Percentiles rank a stretch among this genome's conserved stretches.
phyloP scores from a whole-genome alignment of 1,284 basidiomycete species.

The Pascua sp. region DNA sequence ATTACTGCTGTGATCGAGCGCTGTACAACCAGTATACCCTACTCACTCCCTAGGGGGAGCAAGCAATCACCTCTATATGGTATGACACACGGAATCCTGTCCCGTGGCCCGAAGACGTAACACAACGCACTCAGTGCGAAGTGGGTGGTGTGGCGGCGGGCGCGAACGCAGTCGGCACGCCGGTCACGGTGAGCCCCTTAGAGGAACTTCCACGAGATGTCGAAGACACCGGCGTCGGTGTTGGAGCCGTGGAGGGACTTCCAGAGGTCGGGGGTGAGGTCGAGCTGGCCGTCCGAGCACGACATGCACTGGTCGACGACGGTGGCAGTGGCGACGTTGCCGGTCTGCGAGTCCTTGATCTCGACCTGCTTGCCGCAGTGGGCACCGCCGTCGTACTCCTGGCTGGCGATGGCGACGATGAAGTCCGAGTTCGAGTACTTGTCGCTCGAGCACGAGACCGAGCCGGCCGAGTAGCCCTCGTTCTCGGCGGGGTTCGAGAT shows the following conservation, averaged over 20 bases:
- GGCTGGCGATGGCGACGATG: conserved; percentile 2
- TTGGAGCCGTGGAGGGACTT: neutral
- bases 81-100: too few species aligned
- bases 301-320: conserved; percentile 4
- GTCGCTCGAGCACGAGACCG: conserved; percentile 2
- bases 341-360: conserved; percentile 3
- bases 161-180: neutral
- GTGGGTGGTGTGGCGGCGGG: neutral
- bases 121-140: too few species aligned
- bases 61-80: too few species aligned
- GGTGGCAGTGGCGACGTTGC: neutral
- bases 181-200: neutral
- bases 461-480: conserved; percentile 1
- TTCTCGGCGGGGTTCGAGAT: conserved; percentile 3
- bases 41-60: too few species aligned
- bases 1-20: too few species aligned
- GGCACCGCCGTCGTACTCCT: neutral
- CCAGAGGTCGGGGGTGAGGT: conserved; percentile 6
- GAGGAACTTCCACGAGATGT: conserved; percentile 1
- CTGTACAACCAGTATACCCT: too few species aligned
- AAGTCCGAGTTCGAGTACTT: conserved; percentile 2
- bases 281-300: conserved; percentile 2
- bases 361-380: conserved; percentile 3
- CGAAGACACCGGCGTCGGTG: conserved; percentile 3
- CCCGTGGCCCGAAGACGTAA: too few species aligned